Evolutionary conservation across 108 stramenopile species (phyloP).

Genomic region (Fragilaria radians): DNA sequence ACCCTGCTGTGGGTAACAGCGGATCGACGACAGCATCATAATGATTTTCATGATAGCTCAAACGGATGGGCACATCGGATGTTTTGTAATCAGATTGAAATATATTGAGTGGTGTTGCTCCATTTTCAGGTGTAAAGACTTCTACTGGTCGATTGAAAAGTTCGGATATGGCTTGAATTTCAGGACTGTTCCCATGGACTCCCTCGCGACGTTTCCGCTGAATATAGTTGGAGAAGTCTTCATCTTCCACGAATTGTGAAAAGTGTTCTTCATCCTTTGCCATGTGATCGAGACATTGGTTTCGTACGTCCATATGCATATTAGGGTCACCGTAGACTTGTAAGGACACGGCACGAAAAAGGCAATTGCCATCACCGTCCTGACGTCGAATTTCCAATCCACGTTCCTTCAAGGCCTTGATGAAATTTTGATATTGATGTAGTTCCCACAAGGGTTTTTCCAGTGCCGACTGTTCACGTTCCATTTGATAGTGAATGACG

Average conservation of each 20-base stretch:
- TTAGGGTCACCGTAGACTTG: constrained; percentile 92
- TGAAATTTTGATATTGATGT: constrained; percentile 9
- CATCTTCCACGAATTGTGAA: constrained; percentile 73
- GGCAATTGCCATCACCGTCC: constrained; percentile 95
- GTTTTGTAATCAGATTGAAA: constrained; percentile 74
- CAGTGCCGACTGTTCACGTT: neutral
- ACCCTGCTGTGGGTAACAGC: constrained; percentile 66
- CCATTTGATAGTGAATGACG: neutral
- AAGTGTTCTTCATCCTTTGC: constrained; percentile 59
- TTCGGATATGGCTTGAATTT: constrained; percentile 95
- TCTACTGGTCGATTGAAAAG: constrained; percentile 90
- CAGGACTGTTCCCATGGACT: constrained; percentile 94
- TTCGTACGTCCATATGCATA: constrained; percentile 80
- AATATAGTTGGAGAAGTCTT: constrained; percentile 69
- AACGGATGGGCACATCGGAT: constrained; percentile 62
- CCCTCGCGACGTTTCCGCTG: constrained; percentile 68
- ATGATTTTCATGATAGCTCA: constrained; percentile 81
- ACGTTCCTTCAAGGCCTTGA: constrained; percentile 18
- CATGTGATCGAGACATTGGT: constrained; percentile 90
- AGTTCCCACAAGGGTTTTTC: neutral
- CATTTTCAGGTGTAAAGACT: constrained; percentile 72
- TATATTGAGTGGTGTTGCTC: constrained; percentile 68
- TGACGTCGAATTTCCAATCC: constrained; percentile 60
- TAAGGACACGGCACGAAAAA: constrained; percentile 90
- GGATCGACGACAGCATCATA: constrained; percentile 84